These are phyloP conservation scores for Phytophthora sp. DNA, from an alignment of 352 stramenopile species.

Conservation along the genomic window DNA sequence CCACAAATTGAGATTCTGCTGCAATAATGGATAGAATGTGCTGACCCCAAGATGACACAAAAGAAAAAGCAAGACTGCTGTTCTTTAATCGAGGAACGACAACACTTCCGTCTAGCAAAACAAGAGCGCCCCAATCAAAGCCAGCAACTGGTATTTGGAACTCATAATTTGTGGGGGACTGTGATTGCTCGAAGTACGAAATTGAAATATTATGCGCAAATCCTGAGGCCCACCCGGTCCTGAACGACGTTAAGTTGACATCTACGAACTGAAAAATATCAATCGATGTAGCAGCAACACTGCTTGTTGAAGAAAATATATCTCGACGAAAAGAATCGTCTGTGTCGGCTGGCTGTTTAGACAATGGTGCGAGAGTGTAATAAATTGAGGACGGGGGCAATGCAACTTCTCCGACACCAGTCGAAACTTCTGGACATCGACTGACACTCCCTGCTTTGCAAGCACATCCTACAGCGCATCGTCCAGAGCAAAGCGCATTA, in stretches of 20 bases:
- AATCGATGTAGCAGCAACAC: conserved; percentile 2
- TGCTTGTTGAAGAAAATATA: conserved; percentile 4
- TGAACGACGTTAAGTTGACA: conserved; percentile 37
- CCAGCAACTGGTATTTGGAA: conserved; percentile 55
- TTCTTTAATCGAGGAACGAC: conserved; percentile 31
- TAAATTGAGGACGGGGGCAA: conserved; percentile 38
- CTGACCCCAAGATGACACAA: conserved; percentile 35
- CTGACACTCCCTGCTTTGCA: conserved; percentile 57
- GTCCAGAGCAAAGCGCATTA: conserved; percentile 49
- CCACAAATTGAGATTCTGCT: conserved; percentile 51
- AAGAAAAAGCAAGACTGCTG: conserved; percentile 43
- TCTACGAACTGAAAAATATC: conserved; percentile 61
- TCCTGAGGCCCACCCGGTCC: conserved; percentile 25
- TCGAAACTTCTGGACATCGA: conserved; percentile 41
- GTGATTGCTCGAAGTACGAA: conserved; percentile 51
- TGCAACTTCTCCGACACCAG: conserved; percentile 25
- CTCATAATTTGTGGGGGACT: conserved; percentile 39
- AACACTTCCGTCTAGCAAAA: conserved; percentile 43
- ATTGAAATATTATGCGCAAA: conserved; percentile 65
- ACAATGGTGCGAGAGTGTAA: conserved; percentile 40
- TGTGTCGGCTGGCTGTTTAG: conserved; percentile 19
- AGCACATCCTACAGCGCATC: conserved; percentile 50
- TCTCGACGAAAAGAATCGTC: conserved; percentile 13
- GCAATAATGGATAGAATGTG: conserved; percentile 50
- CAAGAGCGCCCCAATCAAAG: conserved; percentile 50